phyloP scores from a whole-genome alignment of 257 asterid species.

The Schizonepeta tenuifolia region DNA sequence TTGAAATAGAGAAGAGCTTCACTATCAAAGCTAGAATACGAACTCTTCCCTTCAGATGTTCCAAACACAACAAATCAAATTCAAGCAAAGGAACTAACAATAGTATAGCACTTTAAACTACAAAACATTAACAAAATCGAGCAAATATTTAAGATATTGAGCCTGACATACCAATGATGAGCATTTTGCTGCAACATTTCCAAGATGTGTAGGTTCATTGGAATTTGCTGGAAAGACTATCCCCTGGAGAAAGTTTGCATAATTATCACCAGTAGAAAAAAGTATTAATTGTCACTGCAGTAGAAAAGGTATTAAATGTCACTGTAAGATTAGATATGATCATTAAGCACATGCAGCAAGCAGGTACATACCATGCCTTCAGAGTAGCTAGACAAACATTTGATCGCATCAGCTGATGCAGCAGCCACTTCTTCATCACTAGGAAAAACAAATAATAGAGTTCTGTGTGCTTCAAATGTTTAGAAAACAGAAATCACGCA shows the following conservation, averaged over 20 bases:
- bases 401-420: conserved; percentile 71
- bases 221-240: conserved; percentile 61
- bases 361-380: conserved; percentile 67
- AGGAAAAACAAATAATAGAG: conserved; percentile 19
- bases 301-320: conserved; percentile 26
- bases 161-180: conserved; percentile 71
- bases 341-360: conserved; percentile 31
- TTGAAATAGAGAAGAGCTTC: conserved; percentile 88
- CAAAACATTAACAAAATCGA: not conserved
- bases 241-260: conserved; percentile 43
- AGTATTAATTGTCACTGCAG: conserved; percentile 20
- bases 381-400: conserved; percentile 57
- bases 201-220: conserved; percentile 69
- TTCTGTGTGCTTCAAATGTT: conserved; percentile 8
- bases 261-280: conserved; percentile 28
- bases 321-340: conserved; percentile 19
- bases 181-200: conserved; percentile 59
- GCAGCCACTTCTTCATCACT: conserved; percentile 91
- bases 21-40: conserved; percentile 86
- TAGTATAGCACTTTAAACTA: conserved; percentile 20
- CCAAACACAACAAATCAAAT: conserved; percentile 26
- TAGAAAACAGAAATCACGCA: not conserved
- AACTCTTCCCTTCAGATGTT: conserved; percentile 73
- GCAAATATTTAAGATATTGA: not conserved
- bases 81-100: conserved; percentile 21